Conservation (phyloP, 1,284 basidiomycete genomes). For the Ganoderma resinaceum region DNA sequence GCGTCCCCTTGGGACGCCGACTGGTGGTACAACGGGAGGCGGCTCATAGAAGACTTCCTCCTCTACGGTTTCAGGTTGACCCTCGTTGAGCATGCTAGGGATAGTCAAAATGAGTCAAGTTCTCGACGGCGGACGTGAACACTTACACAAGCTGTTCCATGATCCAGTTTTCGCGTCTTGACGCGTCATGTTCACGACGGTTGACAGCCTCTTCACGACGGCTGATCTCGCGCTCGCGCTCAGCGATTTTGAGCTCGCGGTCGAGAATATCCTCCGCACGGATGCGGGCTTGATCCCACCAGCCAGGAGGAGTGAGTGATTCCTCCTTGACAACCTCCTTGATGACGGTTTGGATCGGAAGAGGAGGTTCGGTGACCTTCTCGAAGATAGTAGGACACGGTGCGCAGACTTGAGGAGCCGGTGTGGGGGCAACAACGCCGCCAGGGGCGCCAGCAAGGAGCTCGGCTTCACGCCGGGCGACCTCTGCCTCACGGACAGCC, state of each 20-base stretch:
- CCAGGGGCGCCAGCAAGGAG: slow-evolving; percentile 80
- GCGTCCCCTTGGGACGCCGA: slow-evolving; percentile 56
- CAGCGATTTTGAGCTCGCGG: slow-evolving; percentile 81
- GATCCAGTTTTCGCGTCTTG: slow-evolving; percentile 84
- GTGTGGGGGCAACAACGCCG: slow-evolving; percentile 59
- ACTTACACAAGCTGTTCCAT: slow-evolving; percentile 88
- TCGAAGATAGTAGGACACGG: slow-evolving; percentile 63
- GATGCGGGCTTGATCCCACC: slow-evolving; percentile 66
- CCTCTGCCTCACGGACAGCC: slow-evolving; percentile 81
- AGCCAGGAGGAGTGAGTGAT: slow-evolving; percentile 75
- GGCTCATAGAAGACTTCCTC: slow-evolving; percentile 81
- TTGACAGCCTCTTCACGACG: slow-evolving; percentile 83
- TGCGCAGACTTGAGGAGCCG: slow-evolving; percentile 49
- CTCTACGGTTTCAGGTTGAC: slow-evolving; percentile 65
- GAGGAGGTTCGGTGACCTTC: slow-evolving; percentile 51
- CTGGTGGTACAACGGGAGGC: slow-evolving; percentile 17
- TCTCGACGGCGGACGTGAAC: background rate
- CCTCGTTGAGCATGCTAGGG: slow-evolving; percentile 71
- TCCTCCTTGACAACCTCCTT: slow-evolving; percentile 86
- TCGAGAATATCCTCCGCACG: slow-evolving; percentile 82
- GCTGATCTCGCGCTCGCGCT: slow-evolving; percentile 82
- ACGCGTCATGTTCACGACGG: slow-evolving; percentile 82
- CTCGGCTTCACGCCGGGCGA: slow-evolving; percentile 85
- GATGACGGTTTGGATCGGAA: slow-evolving; percentile 78
- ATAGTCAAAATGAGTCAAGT: slow-evolving; percentile 23